Conservation (phyloP, 768 basidiomycete genomes). For the Termitomyces heimii region DNA sequence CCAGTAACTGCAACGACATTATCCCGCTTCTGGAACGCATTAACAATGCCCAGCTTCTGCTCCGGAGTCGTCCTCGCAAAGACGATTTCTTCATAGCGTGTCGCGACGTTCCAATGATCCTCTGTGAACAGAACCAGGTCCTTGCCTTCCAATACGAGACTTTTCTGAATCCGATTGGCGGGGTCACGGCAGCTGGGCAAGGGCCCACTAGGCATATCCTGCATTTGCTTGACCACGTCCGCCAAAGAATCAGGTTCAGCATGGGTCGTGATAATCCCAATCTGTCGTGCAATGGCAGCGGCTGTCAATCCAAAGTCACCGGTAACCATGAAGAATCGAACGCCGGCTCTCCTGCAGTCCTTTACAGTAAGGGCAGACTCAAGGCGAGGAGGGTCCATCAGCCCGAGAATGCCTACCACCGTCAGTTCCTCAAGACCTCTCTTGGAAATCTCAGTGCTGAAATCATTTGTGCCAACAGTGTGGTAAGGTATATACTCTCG, state of each 20-base stretch:
- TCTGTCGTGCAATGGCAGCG: constrained; percentile 39
- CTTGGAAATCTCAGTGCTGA: constrained; percentile 30
- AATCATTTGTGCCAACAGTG: constrained; percentile 14
- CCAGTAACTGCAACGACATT: not conserved
- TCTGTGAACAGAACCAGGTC: constrained; percentile 29
- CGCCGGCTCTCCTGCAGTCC: constrained; percentile 43
- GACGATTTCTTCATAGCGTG: constrained; percentile 34
- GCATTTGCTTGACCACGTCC: not conserved
- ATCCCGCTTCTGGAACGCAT: not conserved
- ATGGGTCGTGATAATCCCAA: constrained; percentile 34
- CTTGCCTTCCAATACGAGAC: constrained; percentile 36
- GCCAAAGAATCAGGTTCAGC: constrained; percentile 9
- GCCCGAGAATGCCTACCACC: constrained; percentile 45
- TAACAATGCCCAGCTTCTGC: constrained; percentile 29
- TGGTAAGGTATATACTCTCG: constrained; percentile 17
- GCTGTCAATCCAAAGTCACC: constrained; percentile 52
- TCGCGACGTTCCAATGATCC: constrained; percentile 33
- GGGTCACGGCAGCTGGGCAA: not conserved
- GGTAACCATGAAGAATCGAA: constrained; percentile 53
- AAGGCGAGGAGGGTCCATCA: constrained; percentile 50
- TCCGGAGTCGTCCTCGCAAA: constrained; percentile 54
- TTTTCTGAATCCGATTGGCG: constrained; percentile 28
- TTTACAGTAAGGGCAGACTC: constrained; percentile 40
- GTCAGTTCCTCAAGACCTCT: constrained; percentile 31
- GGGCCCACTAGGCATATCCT: not conserved